A percentile compares a stretch with the other conserved stretches of the same genome.
phyloP scores from a whole-genome alignment of 2,329 filamentous ascomycete species.

The Salinomyces thailandicus region DNA sequence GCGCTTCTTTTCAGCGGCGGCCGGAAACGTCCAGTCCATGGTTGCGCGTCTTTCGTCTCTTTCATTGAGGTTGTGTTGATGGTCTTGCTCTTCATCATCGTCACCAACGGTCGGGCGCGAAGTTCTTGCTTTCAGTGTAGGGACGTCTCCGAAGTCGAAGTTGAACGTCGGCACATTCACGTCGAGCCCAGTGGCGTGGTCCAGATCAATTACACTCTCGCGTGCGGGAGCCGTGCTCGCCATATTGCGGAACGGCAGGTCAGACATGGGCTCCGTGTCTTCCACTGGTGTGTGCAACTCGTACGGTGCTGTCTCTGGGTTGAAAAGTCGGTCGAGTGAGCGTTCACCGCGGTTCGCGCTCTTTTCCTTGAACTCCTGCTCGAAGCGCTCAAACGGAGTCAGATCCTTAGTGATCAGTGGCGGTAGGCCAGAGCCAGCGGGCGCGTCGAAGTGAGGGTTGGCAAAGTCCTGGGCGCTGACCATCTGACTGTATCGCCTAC shows the following conservation, averaged over 20 bases:
- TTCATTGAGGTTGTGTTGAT: conserved; percentile 22
- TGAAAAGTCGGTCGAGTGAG: conserved; percentile 48
- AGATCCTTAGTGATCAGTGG: conserved; percentile 11
- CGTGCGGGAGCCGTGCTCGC: conserved; percentile 33
- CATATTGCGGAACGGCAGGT: conserved; percentile 40
- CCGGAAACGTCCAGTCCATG: conserved; percentile 48
- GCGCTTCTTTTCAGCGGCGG: conserved; percentile 20
- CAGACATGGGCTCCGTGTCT: conserved; percentile 32
- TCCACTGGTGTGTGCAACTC: conserved; percentile 45
- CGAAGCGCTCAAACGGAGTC: conserved; percentile 20
- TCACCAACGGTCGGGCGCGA: conserved; percentile 9
- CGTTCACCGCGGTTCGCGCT: conserved; percentile 47
- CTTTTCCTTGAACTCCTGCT: conserved; percentile 46
- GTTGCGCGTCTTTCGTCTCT: conserved; percentile 32
- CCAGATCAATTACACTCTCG: conserved; percentile 48
- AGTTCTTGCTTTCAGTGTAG: conserved; percentile 47
- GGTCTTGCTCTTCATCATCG: conserved; percentile 31
- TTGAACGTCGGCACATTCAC: conserved; percentile 38
- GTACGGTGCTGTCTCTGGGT: conserved; percentile 46
- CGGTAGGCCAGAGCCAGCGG: conserved; percentile 12
- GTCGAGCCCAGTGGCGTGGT: conserved; percentile 41
- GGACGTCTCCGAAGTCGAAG: conserved; percentile 39
- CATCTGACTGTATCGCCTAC: conserved; percentile 25
- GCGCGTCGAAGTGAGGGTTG: conserved; percentile 14
- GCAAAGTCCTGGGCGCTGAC: conserved; percentile 12